A percentile compares a stretch with the other conserved stretches of the same genome.
These are phyloP conservation scores for Lyophyllum shimeji DNA, from an alignment of 768 basidiomycete genomes.

Conservation along the genomic window DNA sequence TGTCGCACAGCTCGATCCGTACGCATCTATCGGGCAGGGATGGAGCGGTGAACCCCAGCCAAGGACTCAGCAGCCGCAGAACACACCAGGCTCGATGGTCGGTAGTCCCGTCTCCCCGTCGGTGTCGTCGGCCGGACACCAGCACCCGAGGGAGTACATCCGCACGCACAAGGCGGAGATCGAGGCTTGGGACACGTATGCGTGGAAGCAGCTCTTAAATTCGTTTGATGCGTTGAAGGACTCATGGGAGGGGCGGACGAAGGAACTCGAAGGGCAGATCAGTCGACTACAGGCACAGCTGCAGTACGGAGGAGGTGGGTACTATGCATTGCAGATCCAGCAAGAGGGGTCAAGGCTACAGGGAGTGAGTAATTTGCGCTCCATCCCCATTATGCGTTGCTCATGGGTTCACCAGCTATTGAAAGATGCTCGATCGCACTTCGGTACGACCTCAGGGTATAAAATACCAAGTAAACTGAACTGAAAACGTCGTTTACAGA, in stretches of 20 bases:
- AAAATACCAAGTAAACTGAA: not conserved
- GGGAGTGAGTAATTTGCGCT: constrained; percentile 41
- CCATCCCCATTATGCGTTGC: not conserved
- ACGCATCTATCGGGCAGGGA: constrained; percentile 42
- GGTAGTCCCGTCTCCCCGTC: constrained; percentile 22
- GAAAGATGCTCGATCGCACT: constrained; percentile 54
- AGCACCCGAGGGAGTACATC: constrained; percentile 71
- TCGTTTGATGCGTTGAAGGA: constrained; percentile 64
- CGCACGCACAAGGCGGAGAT: constrained; percentile 64
- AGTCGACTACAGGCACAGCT: constrained; percentile 45
- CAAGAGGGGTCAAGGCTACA: constrained; percentile 60
- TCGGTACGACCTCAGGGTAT: constrained; percentile 36
- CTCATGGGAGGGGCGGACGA: constrained; percentile 63
- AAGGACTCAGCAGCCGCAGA: constrained; percentile 17
- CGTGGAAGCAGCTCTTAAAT: constrained; percentile 71
- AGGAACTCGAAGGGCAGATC: constrained; percentile 49
- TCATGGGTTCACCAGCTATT: constrained; percentile 36
- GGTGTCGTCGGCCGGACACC: constrained; percentile 35
- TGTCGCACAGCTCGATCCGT: constrained; percentile 54
- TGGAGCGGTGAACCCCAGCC: constrained; percentile 32
- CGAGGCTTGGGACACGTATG: constrained; percentile 66
- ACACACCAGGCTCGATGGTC: constrained; percentile 17
- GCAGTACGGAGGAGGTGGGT: constrained; percentile 42
- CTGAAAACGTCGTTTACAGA: constrained; percentile 33
- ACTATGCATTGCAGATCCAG: constrained; percentile 46